A percentile compares a stretch with the other conserved stretches of the same genome.
phyloP scores from a whole-genome alignment of 805 yeast species.

The Teunomyces gatunensis region DNA sequence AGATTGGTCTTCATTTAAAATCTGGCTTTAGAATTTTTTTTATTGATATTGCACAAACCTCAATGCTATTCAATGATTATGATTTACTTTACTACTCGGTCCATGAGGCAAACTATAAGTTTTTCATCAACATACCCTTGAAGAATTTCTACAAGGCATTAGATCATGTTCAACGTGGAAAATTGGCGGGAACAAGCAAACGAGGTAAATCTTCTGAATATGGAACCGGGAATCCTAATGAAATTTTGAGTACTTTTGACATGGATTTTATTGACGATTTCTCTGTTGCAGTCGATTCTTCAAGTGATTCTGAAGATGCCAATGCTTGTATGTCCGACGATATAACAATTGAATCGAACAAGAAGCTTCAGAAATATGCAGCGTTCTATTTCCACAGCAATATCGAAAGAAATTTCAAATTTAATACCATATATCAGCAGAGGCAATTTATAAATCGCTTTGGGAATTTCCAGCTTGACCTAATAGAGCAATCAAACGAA shows the following conservation, averaged over 20 bases:
- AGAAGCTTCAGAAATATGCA: conserved; percentile 26
- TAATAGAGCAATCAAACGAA: conserved; percentile 1
- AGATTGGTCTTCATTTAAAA: conserved; percentile 53
- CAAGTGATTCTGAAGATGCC: neutral
- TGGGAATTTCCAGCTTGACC: conserved; percentile 33
- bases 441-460: conserved; percentile 41
- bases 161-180: conserved; percentile 33
- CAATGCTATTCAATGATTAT: conserved; percentile 39
- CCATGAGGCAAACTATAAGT: conserved; percentile 39
- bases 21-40: conserved; percentile 48
- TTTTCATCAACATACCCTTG: conserved; percentile 44
- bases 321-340: neutral
- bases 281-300: neutral
- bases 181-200: conserved; percentile 4
- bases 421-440: conserved; percentile 40
- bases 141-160: conserved; percentile 48
- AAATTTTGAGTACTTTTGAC: conserved; percentile 18
- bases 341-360: too few relatives aligned
- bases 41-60: conserved; percentile 43
- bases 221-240: conserved; percentile 17
- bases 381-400: conserved; percentile 32
- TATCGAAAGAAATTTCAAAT: conserved; percentile 34
- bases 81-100: conserved; percentile 43
- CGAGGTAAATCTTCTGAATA: conserved; percentile 3
- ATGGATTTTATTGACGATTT: neutral